phyloP scores from a whole-genome alignment of 176 grass and related monocot genomes.

The Ensete glaucum region DNA sequence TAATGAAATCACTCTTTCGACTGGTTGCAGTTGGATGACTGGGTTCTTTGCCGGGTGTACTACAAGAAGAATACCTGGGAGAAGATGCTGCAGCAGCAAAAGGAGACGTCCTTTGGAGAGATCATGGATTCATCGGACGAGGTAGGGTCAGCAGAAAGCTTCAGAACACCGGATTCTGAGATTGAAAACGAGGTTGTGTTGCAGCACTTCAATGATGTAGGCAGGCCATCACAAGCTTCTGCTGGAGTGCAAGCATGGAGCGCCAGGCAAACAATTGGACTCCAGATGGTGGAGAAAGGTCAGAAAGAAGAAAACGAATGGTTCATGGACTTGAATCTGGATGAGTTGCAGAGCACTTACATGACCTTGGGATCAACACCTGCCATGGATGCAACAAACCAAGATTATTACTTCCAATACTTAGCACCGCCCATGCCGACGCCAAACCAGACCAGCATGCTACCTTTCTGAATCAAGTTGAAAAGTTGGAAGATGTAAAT shows the following conservation, averaged over 20 bases:
- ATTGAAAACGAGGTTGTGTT: constrained; percentile 36
- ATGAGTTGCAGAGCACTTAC: constrained; percentile 37
- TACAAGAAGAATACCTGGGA: constrained; percentile 81
- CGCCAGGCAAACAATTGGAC: neutral
- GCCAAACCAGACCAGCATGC: neutral
- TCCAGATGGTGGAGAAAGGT: constrained; percentile 24
- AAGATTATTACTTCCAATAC: constrained; percentile 12
- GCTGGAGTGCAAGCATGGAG: neutral
- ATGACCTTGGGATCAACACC: constrained; percentile 7
- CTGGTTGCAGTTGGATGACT: constrained; percentile 61
- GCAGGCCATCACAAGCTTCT: neutral
- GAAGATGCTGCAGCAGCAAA: constrained; percentile 34
- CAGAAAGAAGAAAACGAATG: constrained; percentile 29
- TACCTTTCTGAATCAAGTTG: neutral
- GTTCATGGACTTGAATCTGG: constrained; percentile 56
- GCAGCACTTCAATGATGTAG: constrained; percentile 13
- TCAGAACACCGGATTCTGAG: constrained; percentile 59
- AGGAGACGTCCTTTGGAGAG: constrained; percentile 1
- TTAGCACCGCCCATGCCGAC: neutral
- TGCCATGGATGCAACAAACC: neutral
- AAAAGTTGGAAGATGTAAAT: too few relatives aligned
- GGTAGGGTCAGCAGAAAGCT: constrained; percentile 14
- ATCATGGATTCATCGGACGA: constrained; percentile 26
- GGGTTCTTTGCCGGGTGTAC: constrained; percentile 75
- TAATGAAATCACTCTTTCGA: neutral